These are phyloP conservation scores for Talaromyces sp. DNA, from an alignment of 2,329 filamentous ascomycete species.

Conservation along the genomic window DNA sequence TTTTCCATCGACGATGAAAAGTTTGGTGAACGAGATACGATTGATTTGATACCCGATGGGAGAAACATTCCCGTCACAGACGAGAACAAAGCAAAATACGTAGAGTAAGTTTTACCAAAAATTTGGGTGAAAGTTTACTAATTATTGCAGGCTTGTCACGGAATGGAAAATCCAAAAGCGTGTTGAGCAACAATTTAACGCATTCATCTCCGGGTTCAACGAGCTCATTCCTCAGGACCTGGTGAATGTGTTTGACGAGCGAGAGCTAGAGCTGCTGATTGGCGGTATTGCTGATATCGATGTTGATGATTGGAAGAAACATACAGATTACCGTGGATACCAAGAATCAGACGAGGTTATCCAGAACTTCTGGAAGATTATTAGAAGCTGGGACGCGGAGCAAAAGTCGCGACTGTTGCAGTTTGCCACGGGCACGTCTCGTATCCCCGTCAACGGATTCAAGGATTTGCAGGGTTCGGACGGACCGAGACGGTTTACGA, in stretches of 20 bases:
- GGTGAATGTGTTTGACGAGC: constrained; percentile 97
- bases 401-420: constrained; percentile 95
- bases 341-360: constrained; percentile 97
- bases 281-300: constrained; percentile 99
- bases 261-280: constrained; percentile 91
- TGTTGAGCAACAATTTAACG: constrained; percentile 96
- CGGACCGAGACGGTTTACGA: constrained; percentile 90
- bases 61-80: constrained; percentile 94
- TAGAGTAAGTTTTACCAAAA: constrained; percentile 58
- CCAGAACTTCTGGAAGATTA: constrained; percentile 95
- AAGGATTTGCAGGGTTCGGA: constrained; percentile 98
- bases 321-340: constrained; percentile 98
- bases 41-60: constrained; percentile 87
- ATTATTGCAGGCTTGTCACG: constrained; percentile 66
- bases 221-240: constrained; percentile 94
- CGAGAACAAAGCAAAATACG: constrained; percentile 98
- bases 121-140: background rate
- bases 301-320: constrained; percentile 99
- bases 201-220: constrained; percentile 95
- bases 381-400: constrained; percentile 94
- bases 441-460: constrained; percentile 98
- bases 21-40: constrained; percentile 88
- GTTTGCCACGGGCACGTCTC: constrained; percentile 94
- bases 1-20: constrained; percentile 97
- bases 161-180: constrained; percentile 99